Base-by-base conservation (phyloP, 768 basidiomycete species). In the Naganishia vaughanmartiniae region DNA sequence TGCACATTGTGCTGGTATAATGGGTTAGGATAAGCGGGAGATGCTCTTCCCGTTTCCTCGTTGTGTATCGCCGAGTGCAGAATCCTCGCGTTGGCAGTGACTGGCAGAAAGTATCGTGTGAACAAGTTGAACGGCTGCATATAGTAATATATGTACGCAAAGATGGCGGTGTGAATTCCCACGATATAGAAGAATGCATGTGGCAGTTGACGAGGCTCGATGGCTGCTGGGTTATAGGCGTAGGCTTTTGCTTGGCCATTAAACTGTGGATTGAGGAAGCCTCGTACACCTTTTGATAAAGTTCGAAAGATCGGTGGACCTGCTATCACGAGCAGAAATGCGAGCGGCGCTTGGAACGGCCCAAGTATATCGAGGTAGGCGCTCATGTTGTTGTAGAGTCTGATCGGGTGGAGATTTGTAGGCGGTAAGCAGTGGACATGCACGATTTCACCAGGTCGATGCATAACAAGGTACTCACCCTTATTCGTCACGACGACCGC, bases 41-140 rank as follows among this genome's bases (percentile, higher is more conserved):
- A 56, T 45, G 39, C 60, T 24, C 12, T 63, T 30, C 39, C 60
- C 21, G 39, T 63, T 36, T 63, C 60, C 19, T 51, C 31, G 54
- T 39, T 39, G 39, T 72, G 63, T 48, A 75, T 21, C 51, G 63
- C 51, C 57, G 70, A 39, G 31, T 74, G 73, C 0, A 79, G 70
- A 3, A 73, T 45, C 51, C 67, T 65, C 48, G 70, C 73, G 1
- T 72, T 55, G 7, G 65, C 65, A 24, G 68, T 67, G 30, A 79
- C 71, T 17, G 78, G 76, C 2, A 77, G 66, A 21, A 65, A 26
- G 56, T 77, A 42, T n/a, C 53, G 66, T 30, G 65, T 66, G 72
- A 79, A 79, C 58, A 79, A 30, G 69, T 79, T 72, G 68, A 73
- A 77, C 2, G 78, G 78, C 4, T 73, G 76, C 19, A 60, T 31